phyloP scores from a whole-genome alignment of 2,329 filamentous ascomycete genomes.

The Colletotrichum eremochloae region DNA sequence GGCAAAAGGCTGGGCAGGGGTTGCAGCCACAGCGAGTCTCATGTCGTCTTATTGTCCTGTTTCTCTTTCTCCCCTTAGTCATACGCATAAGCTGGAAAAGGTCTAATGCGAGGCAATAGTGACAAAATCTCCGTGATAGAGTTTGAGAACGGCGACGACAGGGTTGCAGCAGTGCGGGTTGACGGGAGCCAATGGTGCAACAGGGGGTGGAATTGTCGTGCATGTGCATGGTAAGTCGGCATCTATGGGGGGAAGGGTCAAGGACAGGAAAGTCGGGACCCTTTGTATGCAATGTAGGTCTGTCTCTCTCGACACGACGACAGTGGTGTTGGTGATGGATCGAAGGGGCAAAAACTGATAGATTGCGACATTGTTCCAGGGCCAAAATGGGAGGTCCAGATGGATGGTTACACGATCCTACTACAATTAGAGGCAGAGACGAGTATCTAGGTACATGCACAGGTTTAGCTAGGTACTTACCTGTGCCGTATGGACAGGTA shows the following conservation, averaged over 20 bases:
- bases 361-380: neutral
- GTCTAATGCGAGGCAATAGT: neutral
- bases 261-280: too few relatives aligned
- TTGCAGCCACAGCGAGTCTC: neutral
- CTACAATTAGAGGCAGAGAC: neutral
- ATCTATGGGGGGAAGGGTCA: too few relatives aligned
- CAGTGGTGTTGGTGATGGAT: neutral
- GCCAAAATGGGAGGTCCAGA: neutral
- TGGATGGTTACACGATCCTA: neutral
- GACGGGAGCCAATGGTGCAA: neutral
- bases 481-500: too few relatives aligned
- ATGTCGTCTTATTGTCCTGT: neutral
- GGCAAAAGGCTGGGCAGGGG: neutral
- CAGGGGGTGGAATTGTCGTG: conserved; percentile 10
- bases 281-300: neutral
- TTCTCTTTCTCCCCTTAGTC: neutral
- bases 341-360: neutral
- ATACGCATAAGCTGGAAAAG: neutral
- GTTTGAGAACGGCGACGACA: conserved; percentile 7
- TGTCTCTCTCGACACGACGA: neutral
- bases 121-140: neutral
- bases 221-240: neutral
- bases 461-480: neutral
- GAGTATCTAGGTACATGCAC: neutral
- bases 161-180: conserved; percentile 4